These are phyloP conservation scores for Lotmaria passim DNA, from an alignment of 208 protist genomes.

Conservation along the genomic window DNA sequence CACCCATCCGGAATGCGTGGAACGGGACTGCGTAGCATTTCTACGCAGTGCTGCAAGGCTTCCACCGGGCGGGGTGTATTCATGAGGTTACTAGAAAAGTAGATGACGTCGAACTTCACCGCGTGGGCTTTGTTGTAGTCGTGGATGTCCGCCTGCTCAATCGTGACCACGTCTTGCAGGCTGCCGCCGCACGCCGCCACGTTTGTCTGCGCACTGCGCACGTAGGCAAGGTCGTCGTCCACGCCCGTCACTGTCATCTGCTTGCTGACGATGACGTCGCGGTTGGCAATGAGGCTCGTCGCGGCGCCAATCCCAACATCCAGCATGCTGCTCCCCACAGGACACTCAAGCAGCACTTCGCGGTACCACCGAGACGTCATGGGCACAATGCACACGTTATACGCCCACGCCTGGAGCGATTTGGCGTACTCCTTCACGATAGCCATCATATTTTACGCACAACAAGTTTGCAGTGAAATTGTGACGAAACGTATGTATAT, in stretches of 20 bases:
- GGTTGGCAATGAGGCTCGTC: constrained; percentile 77
- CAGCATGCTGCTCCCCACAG: constrained; percentile 57
- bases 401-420: constrained; percentile 54
- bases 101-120: constrained; percentile 68
- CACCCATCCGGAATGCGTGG: constrained; percentile 46
- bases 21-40: constrained; percentile 63
- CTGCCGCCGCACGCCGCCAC: constrained; percentile 40
- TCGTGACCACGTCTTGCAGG: constrained; percentile 45
- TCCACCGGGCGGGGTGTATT: constrained; percentile 61
- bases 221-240: constrained; percentile 75
- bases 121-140: constrained; percentile 59
- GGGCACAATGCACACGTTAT: constrained; percentile 58
- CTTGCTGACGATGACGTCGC: constrained; percentile 79
- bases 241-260: constrained; percentile 67
- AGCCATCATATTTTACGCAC: constrained; percentile 34
- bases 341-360: constrained; percentile 71
- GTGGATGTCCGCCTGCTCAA: constrained; percentile 71
- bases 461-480: too few species aligned
- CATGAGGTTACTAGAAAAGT: constrained; percentile 89
- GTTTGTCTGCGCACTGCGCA: constrained; percentile 52
- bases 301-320: constrained; percentile 83
- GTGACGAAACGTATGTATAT: too few species aligned
- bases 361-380: constrained; percentile 84
- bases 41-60: constrained; percentile 62
- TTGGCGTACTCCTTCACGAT: constrained; percentile 29